Evolutionary conservation across 2,329 filamentous ascomycete species (phyloP).

Genomic region (Epichloe amarillans): DNA sequence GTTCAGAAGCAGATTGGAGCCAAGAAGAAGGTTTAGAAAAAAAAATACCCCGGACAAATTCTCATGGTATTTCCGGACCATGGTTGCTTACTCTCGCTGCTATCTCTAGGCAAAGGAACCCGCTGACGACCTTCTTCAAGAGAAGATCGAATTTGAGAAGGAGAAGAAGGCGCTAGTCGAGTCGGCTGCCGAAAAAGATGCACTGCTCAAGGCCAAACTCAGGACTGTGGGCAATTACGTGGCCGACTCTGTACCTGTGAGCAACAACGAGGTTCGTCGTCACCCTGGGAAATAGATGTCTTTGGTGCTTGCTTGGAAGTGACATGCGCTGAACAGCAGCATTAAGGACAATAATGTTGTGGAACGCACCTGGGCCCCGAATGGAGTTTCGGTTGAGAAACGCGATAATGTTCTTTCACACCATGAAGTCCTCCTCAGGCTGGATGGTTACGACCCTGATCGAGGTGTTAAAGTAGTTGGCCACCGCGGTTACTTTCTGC

Average conservation of each 20-base stretch:
- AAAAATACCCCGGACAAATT: not conserved
- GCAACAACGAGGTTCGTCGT: constrained; percentile 57
- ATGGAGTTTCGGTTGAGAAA: constrained; percentile 61
- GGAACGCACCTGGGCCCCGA: constrained; percentile 67
- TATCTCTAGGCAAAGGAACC: constrained; percentile 64
- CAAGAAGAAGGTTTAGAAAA: constrained; percentile 63
- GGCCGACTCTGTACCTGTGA: constrained; percentile 73
- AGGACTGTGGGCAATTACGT: constrained; percentile 63
- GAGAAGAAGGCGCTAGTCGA: constrained; percentile 72
- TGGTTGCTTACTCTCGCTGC: not conserved
- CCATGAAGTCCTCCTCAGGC: constrained; percentile 78
- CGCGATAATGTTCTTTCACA: constrained; percentile 64
- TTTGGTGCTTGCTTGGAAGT: no score
- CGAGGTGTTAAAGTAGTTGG: constrained; percentile 89
- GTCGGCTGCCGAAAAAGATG: constrained; percentile 61
- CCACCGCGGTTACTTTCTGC: constrained; percentile 87
- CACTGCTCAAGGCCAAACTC: constrained; percentile 60
- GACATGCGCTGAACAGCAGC: not conserved
- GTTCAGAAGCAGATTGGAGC: constrained; percentile 80
- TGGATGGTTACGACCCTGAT: constrained; percentile 88
- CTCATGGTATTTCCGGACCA: not conserved
- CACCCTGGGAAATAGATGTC: not conserved
- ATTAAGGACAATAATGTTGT: constrained; percentile 63
- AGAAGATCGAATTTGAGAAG: constrained; percentile 67
- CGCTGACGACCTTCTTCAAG: constrained; percentile 62